Conservation (phyloP, 2,329 filamentous ascomycete genomes). For the Colletotrichum sp. region DNA sequence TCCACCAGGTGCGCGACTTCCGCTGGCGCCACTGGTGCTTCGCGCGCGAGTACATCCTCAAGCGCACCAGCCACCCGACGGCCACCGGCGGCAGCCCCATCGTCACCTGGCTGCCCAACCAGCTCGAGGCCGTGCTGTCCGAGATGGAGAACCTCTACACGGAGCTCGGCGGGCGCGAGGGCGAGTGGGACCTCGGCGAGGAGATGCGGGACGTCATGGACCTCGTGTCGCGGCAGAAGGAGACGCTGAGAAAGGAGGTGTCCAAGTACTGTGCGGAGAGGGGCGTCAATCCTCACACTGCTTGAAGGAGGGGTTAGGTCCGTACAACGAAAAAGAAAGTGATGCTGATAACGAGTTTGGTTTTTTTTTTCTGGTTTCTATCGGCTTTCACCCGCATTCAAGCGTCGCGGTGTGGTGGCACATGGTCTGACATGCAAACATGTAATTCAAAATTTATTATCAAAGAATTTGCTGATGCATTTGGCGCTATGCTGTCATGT, state of each 20-base stretch:
- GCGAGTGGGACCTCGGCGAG: conserved; percentile 47
- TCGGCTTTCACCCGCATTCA: neutral
- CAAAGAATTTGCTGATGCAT: neutral
- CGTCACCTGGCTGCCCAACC: conserved; percentile 84
- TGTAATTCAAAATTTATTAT: neutral
- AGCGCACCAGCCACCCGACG: conserved; percentile 76
- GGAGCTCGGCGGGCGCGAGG: conserved; percentile 44
- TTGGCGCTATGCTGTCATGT: neutral
- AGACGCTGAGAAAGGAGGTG: conserved; percentile 74
- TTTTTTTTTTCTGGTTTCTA: neutral
- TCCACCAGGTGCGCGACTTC: conserved; percentile 82
- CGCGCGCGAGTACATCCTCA: conserved; percentile 83
- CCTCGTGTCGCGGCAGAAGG: conserved; percentile 64
- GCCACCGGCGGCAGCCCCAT: conserved; percentile 84
- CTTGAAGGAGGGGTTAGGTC: neutral
- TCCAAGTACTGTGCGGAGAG: conserved; percentile 75
- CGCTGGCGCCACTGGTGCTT: conserved; percentile 88
- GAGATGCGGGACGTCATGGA: conserved; percentile 69
- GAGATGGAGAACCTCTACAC: conserved; percentile 69
- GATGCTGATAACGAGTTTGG: neutral
- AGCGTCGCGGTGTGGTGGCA: neutral
- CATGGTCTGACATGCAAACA: neutral
- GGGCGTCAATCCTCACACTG: conserved; percentile 34
- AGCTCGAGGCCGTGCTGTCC: conserved; percentile 74
- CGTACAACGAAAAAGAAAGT: neutral